Base-by-base conservation (phyloP, 2,329 filamentous ascomycete genomes). In the Fusarium gaditjirri region DNA sequence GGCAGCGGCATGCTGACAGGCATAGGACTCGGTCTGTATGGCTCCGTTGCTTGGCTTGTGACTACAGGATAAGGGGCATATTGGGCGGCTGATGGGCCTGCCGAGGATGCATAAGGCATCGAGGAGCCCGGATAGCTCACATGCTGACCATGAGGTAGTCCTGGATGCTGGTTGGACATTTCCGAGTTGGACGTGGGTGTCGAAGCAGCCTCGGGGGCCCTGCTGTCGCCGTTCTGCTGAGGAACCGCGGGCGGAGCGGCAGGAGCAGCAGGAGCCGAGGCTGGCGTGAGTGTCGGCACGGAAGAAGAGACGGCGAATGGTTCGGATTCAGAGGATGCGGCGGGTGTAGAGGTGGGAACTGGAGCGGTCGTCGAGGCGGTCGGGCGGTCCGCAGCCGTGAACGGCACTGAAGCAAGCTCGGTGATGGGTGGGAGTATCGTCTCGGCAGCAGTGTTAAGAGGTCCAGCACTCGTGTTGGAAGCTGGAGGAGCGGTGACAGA, bases 1-100 rank as follows among this genome's bases (percentile, higher is more conserved):
- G 82, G 82, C 25, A 83, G 73, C 46, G 81, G 77, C 78, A 82
- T 79, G 54, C 74, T 78, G 63, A 75, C 74, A 12, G 79, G 62
- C 44, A 77, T 65, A 31, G 75, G 70, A 64, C 71, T 78, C 14
- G 74, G 70, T 61, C 80, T 77, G 49, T 80, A 81, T 56, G 73
- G 66, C 38, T 81, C 80, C 44, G 64, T 53, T 38, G 76, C 63
- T 52, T 79, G 78, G 23, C 68, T 70, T 39, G 77, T 75, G 54
- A 71, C 74, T 31, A 78, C 54, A 43, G 80, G 71, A 69, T 81
- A 81, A 42, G 79, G 72, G 47, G 72, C 73, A 75, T 80, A 80
- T 57, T 80, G 79, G 16, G 73, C 73, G 43, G 75, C 65, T 42
- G 78, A 61, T 60, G 76, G 59, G 61, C 68, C 63, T 58, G 65